A percentile compares a stretch with the other conserved stretches of the same genome.
Conservation (phyloP, 352 stramenopile genomes). For the Pythium biforme region DNA sequence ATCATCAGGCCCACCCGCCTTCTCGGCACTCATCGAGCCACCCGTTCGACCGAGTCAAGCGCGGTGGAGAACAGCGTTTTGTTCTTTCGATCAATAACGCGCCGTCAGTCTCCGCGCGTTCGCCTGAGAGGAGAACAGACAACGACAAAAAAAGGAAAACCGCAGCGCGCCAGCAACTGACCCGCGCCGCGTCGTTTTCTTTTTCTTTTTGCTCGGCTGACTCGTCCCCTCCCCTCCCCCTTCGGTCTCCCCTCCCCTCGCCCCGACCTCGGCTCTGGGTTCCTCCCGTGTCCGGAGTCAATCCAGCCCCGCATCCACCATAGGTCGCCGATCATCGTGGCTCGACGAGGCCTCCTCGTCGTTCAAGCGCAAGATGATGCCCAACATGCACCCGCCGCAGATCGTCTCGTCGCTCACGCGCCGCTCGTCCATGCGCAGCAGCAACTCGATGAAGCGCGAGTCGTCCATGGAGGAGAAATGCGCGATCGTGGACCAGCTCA, state of each 20-base stretch:
- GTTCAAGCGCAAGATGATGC: constrained; percentile 32
- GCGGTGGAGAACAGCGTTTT: too few species aligned
- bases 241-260: neutral
- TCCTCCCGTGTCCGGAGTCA: neutral
- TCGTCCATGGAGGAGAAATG: constrained; percentile 59
- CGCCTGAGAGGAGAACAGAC: neutral
- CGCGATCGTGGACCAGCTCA: constrained; percentile 62
- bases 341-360: constrained; percentile 17
- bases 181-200: constrained; percentile 5
- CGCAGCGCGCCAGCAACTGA: neutral
- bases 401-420: constrained; percentile 37
- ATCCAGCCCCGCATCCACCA: constrained; percentile 13
- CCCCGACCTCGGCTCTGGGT: constrained; percentile 4
- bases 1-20: neutral
- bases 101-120: too few species aligned
- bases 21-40: neutral
- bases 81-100: too few species aligned
- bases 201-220: neutral
- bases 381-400: constrained; percentile 38
- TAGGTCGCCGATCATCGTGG: constrained; percentile 18
- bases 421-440: constrained; percentile 34
- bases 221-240: neutral
- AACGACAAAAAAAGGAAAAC: neutral
- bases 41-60: too few species aligned
- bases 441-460: constrained; percentile 30